phyloP scores from a whole-genome alignment of 768 basidiomycete genomes.

The Cystofilobasidium ferigula region DNA sequence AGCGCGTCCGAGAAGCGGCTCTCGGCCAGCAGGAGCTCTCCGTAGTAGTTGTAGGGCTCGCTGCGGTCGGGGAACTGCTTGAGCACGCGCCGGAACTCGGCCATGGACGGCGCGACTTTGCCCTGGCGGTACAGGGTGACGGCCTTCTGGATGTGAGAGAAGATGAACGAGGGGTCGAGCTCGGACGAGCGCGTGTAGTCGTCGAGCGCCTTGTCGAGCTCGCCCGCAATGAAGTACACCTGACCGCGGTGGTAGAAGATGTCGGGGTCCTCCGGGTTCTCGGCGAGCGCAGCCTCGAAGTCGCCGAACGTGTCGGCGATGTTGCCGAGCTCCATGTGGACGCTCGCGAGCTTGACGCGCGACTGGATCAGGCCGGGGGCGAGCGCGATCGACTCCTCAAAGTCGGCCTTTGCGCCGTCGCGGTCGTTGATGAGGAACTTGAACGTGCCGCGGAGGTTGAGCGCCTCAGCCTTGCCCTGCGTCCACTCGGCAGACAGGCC shows the following conservation, averaged over 20 bases:
- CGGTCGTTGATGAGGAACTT: conserved; percentile 89
- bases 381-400: conserved; percentile 62
- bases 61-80: conserved; percentile 72
- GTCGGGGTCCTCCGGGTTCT: conserved; percentile 77
- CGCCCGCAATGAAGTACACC: conserved; percentile 92
- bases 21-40: conserved; percentile 88
- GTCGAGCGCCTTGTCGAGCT: conserved; percentile 70
- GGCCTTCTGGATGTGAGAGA: conserved; percentile 92
- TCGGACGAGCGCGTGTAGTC: conserved; percentile 85
- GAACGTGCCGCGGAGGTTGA: conserved; percentile 92
- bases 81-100: conserved; percentile 75
- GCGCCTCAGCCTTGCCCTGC: conserved; percentile 60
- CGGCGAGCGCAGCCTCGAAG: conserved; percentile 76
- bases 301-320: conserved; percentile 70
- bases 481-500: conserved; percentile 64
- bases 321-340: conserved; percentile 90
- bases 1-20: conserved; percentile 67
- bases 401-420: conserved; percentile 66
- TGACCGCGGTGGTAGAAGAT: conserved; percentile 99
- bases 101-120: conserved; percentile 69
- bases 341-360: conserved; percentile 90
- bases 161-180: conserved; percentile 79
- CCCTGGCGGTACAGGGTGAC: conserved; percentile 92
- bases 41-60: conserved; percentile 91
- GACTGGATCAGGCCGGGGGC: conserved; percentile 63